Conservation (phyloP, 78 protist species). For the Pigoraptor vietnamica region DNA sequence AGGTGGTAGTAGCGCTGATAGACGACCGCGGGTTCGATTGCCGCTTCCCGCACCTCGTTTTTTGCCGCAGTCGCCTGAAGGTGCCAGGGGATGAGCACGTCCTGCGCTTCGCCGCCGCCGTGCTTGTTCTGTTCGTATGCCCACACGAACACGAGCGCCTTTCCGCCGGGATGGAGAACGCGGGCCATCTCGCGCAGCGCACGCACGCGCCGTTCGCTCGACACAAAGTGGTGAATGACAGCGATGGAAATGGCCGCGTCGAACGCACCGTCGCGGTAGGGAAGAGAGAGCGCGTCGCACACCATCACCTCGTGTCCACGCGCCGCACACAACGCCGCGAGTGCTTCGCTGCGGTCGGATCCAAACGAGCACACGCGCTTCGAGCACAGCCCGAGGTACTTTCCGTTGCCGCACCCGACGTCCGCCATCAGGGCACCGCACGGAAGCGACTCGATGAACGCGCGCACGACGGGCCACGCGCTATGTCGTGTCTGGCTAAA, state of each 20-base stretch:
- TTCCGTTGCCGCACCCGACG: constrained; percentile 74
- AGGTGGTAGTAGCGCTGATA: constrained; percentile 51
- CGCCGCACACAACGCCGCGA: background rate
- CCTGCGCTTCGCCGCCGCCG: background rate
- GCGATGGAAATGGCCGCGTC: constrained; percentile 58
- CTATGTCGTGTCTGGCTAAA: constrained; percentile 43
- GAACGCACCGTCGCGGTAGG: background rate
- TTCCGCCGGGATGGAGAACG: constrained; percentile 31
- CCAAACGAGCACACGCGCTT: background rate
- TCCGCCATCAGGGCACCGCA: constrained; percentile 25
- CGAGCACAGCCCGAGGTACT: background rate
- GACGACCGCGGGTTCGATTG: too few species aligned
- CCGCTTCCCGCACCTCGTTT: too few species aligned
- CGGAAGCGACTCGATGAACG: constrained; percentile 3
- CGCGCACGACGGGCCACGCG: constrained; percentile 56
- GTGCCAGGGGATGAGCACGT: constrained; percentile 27
- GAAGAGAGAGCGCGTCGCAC: constrained; percentile 12
- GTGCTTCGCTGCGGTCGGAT: background rate
- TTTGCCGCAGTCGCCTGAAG: too few species aligned
- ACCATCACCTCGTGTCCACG: background rate
- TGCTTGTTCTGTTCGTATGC: constrained; percentile 19
- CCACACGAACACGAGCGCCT: constrained; percentile 43
- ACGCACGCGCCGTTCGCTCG: constrained; percentile 20
- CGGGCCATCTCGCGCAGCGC: constrained; percentile 42
- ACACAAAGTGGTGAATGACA: constrained; percentile 54